Base-by-base conservation (phyloP, 2,329 filamentous ascomycete species). In the Epicoccum nigrum region DNA sequence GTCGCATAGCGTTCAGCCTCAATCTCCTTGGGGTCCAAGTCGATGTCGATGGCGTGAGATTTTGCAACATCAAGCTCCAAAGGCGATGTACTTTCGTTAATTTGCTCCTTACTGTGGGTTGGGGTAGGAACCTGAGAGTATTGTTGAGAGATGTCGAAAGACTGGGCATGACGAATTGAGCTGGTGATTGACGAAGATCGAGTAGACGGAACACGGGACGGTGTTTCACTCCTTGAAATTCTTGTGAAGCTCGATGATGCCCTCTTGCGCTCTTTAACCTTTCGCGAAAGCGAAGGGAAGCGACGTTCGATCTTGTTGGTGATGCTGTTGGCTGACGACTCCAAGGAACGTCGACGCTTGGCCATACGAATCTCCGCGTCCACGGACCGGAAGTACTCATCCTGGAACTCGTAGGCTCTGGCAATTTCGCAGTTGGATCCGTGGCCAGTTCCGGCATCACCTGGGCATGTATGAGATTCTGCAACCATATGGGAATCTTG, bases 171-270 rank as follows among this genome's bases (percentile, higher is more conserved):
- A 38, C 81, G 79, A 54, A 78, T 76, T 1, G 84, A 83, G 27
- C 82, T 81, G 9, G 89, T 90, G 45, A 89, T 78, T n/a, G 88
- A 92, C 1, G 90, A 92, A 1, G 90, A 89, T 45, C 89, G 84
- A 62, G 90, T 89, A 2, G 90, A 93, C 2, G 69, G 58, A 7
- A 86, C 82, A 40, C 83, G 79, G 2, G 86, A 88, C 23, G 71
- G 70, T 8, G 71, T 72, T 9, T 67, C 69, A 17, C 75, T 79
- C 56, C 73, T 77, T 50, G 72, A 74, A 27, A 62, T 58, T 37
- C 59, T 59, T 48, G 65, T 67, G 20, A 72, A 57, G 11, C 64
- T 68, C 12, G 63, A 65, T 34, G 65, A 60, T 1, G 59, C 51
- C 41, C 63, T 59, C 69, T 81, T 77, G 73, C 81, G 70, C 63